Evolutionary conservation across 352 stramenopile species (phyloP).

Genomic region (Halophytophthora batemanensis): DNA sequence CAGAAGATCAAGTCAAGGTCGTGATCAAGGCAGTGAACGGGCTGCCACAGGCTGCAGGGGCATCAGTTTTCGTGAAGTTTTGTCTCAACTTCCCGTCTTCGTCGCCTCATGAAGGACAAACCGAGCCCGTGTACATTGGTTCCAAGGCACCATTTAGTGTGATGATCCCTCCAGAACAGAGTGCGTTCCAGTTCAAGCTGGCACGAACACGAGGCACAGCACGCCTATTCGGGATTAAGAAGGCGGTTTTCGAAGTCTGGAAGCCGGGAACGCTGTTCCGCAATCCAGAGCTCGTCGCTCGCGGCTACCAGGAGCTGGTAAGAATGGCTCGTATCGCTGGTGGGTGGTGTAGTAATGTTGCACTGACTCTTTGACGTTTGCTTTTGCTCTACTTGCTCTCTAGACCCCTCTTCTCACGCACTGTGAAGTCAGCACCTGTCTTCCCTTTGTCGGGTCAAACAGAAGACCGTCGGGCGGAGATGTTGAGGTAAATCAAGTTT

Average conservation of each 20-base stretch:
- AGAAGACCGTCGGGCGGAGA: slow-evolving; percentile 62
- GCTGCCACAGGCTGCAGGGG: slow-evolving; percentile 33
- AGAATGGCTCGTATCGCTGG: slow-evolving; percentile 9
- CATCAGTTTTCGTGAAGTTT: slow-evolving; percentile 71
- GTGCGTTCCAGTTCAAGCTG: slow-evolving; percentile 44
- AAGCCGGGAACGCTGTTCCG: slow-evolving; percentile 53
- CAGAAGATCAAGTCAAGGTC: slow-evolving; percentile 53
- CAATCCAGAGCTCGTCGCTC: slow-evolving; percentile 62
- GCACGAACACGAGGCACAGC: slow-evolving; percentile 60
- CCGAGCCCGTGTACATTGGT: slow-evolving; percentile 31
- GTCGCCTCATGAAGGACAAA: slow-evolving; percentile 61
- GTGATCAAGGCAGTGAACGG: slow-evolving; percentile 45
- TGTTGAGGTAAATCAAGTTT: slow-evolving; percentile 43
- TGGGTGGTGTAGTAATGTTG: neutral
- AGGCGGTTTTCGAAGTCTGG: slow-evolving; percentile 77
- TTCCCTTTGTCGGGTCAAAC: slow-evolving; percentile 70
- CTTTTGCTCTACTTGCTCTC: neutral
- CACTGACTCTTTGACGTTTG: neutral
- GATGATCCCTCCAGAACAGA: slow-evolving; percentile 19
- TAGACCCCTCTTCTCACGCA: slow-evolving; percentile 49
- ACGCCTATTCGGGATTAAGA: slow-evolving; percentile 82
- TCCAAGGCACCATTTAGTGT: slow-evolving; percentile 25
- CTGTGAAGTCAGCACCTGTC: slow-evolving; percentile 44
- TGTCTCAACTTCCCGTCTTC: slow-evolving; percentile 65
- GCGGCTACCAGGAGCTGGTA: slow-evolving; percentile 68